Evolutionary conservation across 305 asterid genomes (phyloP).

Genomic region (Solanum hybrid): DNA sequence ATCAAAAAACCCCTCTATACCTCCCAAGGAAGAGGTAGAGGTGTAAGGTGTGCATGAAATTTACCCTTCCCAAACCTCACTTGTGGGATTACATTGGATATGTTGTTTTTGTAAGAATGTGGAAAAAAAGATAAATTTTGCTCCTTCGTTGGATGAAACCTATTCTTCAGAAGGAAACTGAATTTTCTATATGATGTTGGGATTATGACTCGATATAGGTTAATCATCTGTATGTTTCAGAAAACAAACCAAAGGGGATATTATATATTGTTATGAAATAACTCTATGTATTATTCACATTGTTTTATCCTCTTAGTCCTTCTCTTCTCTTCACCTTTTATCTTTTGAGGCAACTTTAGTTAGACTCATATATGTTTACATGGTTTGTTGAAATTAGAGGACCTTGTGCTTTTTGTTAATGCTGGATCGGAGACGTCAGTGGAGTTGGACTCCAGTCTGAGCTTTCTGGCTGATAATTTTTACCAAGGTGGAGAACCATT

Average conservation of each 20-base stretch:
- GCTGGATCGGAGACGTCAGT: conserved; percentile 51
- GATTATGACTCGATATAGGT: background rate
- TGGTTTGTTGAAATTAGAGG: conserved; percentile 42
- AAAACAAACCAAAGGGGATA: background rate
- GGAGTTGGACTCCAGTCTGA: conserved; percentile 44
- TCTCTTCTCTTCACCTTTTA: background rate
- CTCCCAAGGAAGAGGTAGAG: background rate
- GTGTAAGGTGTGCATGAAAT: background rate
- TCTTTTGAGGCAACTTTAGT: background rate
- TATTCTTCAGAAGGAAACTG: background rate
- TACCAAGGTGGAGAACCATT: conserved; percentile 78
- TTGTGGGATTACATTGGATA: background rate
- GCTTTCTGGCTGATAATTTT: conserved; percentile 46
- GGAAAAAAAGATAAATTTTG: background rate
- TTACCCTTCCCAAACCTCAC: background rate
- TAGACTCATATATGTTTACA: conserved; percentile 12
- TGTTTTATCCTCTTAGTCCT: background rate
- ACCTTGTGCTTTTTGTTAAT: conserved; percentile 62
- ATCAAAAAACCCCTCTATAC: background rate
- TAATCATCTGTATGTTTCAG: background rate
- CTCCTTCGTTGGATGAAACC: background rate
- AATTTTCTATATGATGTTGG: background rate
- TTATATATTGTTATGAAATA: background rate
- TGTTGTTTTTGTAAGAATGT: background rate
- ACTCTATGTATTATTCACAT: background rate